Evolutionary conservation across 495 filamentous ascomycete species (phyloP).

Genomic region (Aspergillus heteromorphus): DNA sequence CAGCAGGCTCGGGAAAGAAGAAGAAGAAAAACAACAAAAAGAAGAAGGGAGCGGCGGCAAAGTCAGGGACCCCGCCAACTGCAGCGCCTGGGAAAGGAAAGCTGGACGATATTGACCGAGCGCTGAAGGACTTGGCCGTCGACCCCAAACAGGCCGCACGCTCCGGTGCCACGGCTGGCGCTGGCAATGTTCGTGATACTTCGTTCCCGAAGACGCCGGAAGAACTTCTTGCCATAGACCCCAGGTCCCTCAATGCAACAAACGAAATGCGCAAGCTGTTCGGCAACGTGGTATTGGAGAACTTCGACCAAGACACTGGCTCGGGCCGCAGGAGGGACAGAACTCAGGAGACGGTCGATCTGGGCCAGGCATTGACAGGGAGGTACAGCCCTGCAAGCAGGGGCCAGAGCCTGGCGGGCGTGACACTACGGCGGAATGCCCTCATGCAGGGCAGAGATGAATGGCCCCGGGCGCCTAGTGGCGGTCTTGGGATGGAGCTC

Average conservation of each 20-base stretch:
- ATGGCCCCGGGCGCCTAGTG: slow-evolving; percentile 77
- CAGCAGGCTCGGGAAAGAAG: slow-evolving; percentile 22
- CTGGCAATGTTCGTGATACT: slow-evolving; percentile 36
- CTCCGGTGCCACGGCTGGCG: slow-evolving; percentile 15
- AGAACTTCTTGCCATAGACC: slow-evolving; percentile 68
- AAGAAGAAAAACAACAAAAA: slow-evolving; percentile 48
- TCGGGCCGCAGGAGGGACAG: slow-evolving; percentile 48
- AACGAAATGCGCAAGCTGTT: slow-evolving; percentile 96
- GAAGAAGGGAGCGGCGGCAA: slow-evolving; percentile 36
- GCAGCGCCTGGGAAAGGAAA: slow-evolving; percentile 29
- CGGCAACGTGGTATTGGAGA: slow-evolving; percentile 70
- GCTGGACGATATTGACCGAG: slow-evolving; percentile 79
- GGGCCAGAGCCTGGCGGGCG: slow-evolving; percentile 59
- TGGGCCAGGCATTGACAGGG: slow-evolving; percentile 66
- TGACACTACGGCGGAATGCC: slow-evolving; percentile 67
- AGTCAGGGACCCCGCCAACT: slow-evolving; percentile 6
- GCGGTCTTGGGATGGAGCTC: slow-evolving; percentile 79
- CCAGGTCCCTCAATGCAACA: slow-evolving; percentile 71
- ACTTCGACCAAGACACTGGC: slow-evolving; percentile 50
- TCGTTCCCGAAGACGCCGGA: slow-evolving; percentile 38
- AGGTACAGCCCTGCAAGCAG: slow-evolving; percentile 50
- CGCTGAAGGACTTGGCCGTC: slow-evolving; percentile 58
- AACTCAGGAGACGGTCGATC: slow-evolving; percentile 53
- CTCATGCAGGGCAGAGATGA: slow-evolving; percentile 87
- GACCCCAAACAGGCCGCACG: slow-evolving; percentile 16